Percentiles rank a stretch among this genome's conserved stretches.
phyloP scores from a whole-genome alignment of 306 rosid genomes.

The Cicer cuneatum region DNA sequence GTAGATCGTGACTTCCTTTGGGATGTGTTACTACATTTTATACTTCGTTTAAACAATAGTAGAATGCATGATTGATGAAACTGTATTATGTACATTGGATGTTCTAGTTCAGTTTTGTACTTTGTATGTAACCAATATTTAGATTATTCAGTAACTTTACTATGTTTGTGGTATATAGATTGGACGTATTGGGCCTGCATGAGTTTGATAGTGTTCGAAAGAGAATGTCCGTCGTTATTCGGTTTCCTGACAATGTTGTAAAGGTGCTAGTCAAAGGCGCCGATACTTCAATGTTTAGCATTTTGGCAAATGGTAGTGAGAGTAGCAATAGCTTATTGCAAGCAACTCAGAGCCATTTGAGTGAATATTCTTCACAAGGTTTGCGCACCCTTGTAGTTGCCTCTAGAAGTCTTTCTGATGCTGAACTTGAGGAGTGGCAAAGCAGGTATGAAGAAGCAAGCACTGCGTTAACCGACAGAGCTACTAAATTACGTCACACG shows the following conservation, averaged over 20 bases:
- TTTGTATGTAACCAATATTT: constrained; percentile 35
- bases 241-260: constrained; percentile 75
- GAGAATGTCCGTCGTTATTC: constrained; percentile 95
- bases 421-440: constrained; percentile 89
- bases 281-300: constrained; percentile 82
- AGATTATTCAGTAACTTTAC: constrained; percentile 40
- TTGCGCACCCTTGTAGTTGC: constrained; percentile 93
- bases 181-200: constrained; percentile 94
- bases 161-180: constrained; percentile 60
- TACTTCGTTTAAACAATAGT: constrained; percentile 26
- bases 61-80: constrained; percentile 20
- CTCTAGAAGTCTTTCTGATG: constrained; percentile 71
- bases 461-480: constrained; percentile 83
- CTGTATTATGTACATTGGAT: constrained; percentile 12
- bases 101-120: constrained; percentile 21
- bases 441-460: constrained; percentile 87
- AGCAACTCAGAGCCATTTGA: constrained; percentile 75
- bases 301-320: constrained; percentile 56
- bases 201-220: constrained; percentile 97
- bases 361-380: constrained; percentile 81
- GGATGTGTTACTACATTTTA: constrained; percentile 30
- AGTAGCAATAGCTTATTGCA: constrained; percentile 43
- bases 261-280: constrained; percentile 99
- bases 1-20: constrained; percentile 66
- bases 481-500: constrained; percentile 72